Evolutionary conservation across 257 asterid genomes (phyloP).

Genomic region (Nyctanthes arbortristis): DNA sequence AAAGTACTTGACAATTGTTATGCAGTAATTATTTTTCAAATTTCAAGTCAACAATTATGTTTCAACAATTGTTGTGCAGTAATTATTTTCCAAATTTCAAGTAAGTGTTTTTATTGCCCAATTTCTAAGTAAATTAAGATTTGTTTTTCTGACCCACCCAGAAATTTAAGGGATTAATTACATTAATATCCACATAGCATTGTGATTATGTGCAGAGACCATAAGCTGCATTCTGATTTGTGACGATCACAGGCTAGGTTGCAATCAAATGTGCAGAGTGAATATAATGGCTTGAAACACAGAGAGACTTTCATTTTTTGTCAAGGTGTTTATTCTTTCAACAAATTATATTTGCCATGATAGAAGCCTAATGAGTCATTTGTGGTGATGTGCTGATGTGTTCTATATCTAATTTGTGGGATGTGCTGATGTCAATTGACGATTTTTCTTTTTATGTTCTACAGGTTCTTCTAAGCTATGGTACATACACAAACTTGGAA

Average conservation of each 20-base stretch:
- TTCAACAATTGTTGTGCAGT: not conserved
- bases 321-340: not conserved
- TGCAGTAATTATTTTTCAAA: not conserved
- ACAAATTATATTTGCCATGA: not conserved
- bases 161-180: not conserved
- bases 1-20: not conserved
- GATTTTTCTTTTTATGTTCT: constrained; percentile 1
- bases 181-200: not conserved
- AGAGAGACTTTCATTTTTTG: too few species aligned
- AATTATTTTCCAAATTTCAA: not conserved
- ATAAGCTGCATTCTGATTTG: too few species aligned
- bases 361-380: not conserved
- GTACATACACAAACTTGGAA: constrained; percentile 88
- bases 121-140: not conserved
- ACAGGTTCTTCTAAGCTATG: constrained; percentile 95
- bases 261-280: not conserved
- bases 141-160: not conserved
- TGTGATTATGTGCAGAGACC: not conserved
- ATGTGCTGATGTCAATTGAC: not conserved
- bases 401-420: not conserved
- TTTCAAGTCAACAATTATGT: not conserved
- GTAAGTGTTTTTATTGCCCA: not conserved
- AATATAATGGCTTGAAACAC: not conserved
- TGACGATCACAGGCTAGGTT: not conserved
- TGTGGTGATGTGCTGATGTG: not conserved